A percentile compares a stretch with the other conserved stretches of the same genome.
Evolutionary conservation across 768 basidiomycete genomes (phyloP).

Genomic region (Lactarius trivialis): DNA sequence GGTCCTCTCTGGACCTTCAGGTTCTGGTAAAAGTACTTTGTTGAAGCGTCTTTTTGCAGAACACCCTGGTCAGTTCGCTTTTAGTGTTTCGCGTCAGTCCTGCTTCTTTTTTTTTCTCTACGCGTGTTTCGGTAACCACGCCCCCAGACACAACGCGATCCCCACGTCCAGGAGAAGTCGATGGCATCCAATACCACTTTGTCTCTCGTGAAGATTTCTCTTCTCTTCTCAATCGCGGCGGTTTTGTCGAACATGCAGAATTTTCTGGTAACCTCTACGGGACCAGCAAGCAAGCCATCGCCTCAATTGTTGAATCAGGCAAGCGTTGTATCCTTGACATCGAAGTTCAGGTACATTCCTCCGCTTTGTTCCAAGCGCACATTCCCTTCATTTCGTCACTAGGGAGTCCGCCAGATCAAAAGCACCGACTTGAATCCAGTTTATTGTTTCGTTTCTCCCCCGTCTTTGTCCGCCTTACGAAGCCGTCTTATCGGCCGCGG

Average conservation of each 20-base stretch:
- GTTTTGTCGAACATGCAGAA: conserved; percentile 92
- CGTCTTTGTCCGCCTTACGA: conserved; percentile 64
- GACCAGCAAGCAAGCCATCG: conserved; percentile 77
- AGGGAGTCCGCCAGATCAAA: conserved; percentile 94
- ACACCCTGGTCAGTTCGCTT: conserved; percentile 80
- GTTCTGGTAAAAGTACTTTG: conserved; percentile 92
- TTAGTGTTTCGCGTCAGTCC: conserved; percentile 80
- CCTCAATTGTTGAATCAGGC: conserved; percentile 57
- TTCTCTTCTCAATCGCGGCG: conserved; percentile 56
- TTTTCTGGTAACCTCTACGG: conserved; percentile 92
- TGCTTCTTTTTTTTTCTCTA: neutral
- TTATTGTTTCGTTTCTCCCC: conserved; percentile 90
- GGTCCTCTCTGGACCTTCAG: conserved; percentile 86
- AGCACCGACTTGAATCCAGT: conserved; percentile 73
- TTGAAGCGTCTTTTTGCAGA: conserved; percentile 74
- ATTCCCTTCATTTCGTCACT: conserved; percentile 18
- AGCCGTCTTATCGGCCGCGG: conserved; percentile 70
- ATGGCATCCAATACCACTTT: conserved; percentile 87
- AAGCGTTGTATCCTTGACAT: conserved; percentile 91
- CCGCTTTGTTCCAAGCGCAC: conserved; percentile 1
- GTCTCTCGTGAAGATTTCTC: conserved; percentile 65
- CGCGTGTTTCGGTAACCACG: conserved; percentile 5
- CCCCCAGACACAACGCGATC: conserved; percentile 78
- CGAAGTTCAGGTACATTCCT: conserved; percentile 72
- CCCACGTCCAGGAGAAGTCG: conserved; percentile 73